Percentiles rank a stretch among this genome's conserved stretches.
phyloP scores from a whole-genome alignment of 768 basidiomycete species.

The Dictyophora rubrovolvata region DNA sequence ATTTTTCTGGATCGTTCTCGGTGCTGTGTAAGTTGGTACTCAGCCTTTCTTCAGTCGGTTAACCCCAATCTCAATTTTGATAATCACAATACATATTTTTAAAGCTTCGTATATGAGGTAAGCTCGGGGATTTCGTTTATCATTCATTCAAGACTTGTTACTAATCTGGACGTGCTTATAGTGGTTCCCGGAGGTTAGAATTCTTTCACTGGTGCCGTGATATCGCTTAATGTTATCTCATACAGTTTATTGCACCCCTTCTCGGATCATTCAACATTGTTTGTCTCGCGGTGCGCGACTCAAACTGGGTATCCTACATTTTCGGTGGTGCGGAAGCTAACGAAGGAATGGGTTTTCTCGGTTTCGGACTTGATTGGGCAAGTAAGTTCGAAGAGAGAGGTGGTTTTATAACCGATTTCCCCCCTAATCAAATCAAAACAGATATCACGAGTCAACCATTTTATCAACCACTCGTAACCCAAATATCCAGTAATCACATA shows the following conservation, averaged over 20 bases:
- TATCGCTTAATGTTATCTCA: neutral
- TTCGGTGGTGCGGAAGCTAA: slow-evolving; percentile 3
- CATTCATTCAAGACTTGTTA: neutral
- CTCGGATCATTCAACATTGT: neutral
- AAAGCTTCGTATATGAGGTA: neutral
- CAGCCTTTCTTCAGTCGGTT: neutral
- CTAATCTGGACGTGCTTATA: neutral
- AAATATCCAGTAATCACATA: neutral
- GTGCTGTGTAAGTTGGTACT: neutral
- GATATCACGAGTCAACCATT: neutral
- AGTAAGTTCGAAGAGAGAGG: neutral
- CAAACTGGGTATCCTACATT: neutral
- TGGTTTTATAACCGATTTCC: neutral
- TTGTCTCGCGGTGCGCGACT: neutral
- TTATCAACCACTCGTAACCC: neutral
- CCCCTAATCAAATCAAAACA: neutral
- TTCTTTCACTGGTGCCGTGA: neutral
- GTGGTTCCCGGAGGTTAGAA: neutral
- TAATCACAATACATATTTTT: neutral
- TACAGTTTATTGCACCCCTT: neutral
- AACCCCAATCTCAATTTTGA: neutral
- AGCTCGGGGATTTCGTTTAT: neutral
- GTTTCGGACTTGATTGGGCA: neutral
- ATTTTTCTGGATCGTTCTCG: neutral
- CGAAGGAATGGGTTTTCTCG: neutral